phyloP scores from a whole-genome alignment of 805 yeast genomes.

The Wickerhamiella bombiphila region DNA sequence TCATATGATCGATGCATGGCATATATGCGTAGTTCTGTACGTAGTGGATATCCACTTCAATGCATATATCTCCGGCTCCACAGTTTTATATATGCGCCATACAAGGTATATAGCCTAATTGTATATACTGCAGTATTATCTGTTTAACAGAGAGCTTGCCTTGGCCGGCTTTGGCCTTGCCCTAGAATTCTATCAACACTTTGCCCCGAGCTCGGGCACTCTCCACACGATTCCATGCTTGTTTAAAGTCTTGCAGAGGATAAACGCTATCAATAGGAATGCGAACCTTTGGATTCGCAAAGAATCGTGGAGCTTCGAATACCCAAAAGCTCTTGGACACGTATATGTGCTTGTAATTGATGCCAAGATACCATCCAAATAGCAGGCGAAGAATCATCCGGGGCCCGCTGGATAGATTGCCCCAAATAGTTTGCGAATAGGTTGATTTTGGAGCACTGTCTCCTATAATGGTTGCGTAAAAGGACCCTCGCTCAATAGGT shows the following conservation, averaged over 20 bases:
- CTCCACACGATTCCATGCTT: slow-evolving; percentile 36
- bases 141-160: too few relatives aligned
- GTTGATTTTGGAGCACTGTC: slow-evolving; percentile 24
- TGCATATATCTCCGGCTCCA: too few relatives aligned
- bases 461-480: slow-evolving; percentile 44
- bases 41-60: too few relatives aligned
- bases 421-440: slow-evolving; percentile 4
- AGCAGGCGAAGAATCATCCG: slow-evolving; percentile 17
- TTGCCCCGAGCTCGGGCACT: slow-evolving; percentile 50
- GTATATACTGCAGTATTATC: too few relatives aligned
- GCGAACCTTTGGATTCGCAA: slow-evolving; percentile 32
- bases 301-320: slow-evolving; percentile 30
- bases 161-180: too few relatives aligned
- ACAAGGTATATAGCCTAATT: too few relatives aligned
- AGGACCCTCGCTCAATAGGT: slow-evolving; percentile 32
- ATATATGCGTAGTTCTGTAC: too few relatives aligned
- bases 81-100: too few relatives aligned
- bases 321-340: slow-evolving; percentile 25
- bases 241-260: slow-evolving; percentile 33
- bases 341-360: slow-evolving; percentile 17
- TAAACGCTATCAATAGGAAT: slow-evolving; percentile 41
- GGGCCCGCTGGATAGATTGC: slow-evolving; percentile 9
- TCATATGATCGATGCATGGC: too few relatives aligned
- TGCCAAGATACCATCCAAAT: slow-evolving; percentile 20
- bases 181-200: slow-evolving; percentile 33